These are phyloP conservation scores for Linnemannia exigua DNA, from an alignment of 192 early-diverging fungal species.

Conservation along the genomic window DNA sequence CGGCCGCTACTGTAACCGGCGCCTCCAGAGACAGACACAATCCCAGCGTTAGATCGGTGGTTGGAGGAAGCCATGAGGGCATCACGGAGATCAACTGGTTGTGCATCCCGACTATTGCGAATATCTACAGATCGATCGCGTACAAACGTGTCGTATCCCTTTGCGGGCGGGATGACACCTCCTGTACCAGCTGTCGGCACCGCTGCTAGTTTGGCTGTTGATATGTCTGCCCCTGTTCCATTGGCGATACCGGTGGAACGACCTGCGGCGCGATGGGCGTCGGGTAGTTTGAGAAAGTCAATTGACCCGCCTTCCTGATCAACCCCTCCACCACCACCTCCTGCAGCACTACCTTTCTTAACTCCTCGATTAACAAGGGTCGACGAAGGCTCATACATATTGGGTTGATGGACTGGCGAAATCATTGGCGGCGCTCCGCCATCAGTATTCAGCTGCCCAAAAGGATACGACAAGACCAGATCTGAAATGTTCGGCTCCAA, in stretches of 20 bases:
- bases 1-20: not conserved
- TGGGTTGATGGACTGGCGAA: constrained; percentile 15
- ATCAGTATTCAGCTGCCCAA: constrained; percentile 38
- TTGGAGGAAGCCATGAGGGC: constrained; percentile 10
- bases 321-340: too few relatives aligned
- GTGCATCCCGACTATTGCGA: constrained; percentile 8
- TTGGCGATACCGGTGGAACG: not conserved
- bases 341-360: not conserved
- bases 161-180: not conserved
- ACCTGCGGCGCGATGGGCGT: not conserved
- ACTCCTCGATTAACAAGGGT: constrained; percentile 12
- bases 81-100: constrained; percentile 21
- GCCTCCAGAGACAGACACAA: not conserved
- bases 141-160: constrained; percentile 22
- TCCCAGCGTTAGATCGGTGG: not conserved
- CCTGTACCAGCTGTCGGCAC: not conserved
- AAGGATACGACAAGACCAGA: constrained; percentile 43
- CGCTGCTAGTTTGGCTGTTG: not conserved
- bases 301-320: not conserved
- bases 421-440: not conserved
- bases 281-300: constrained; percentile 8
- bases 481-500: constrained; percentile 37
- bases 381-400: constrained; percentile 20
- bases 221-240: not conserved
- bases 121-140: not conserved